Conservation (phyloP, 139 green algal genomes). For the Diplosphaera chodatii region DNA sequence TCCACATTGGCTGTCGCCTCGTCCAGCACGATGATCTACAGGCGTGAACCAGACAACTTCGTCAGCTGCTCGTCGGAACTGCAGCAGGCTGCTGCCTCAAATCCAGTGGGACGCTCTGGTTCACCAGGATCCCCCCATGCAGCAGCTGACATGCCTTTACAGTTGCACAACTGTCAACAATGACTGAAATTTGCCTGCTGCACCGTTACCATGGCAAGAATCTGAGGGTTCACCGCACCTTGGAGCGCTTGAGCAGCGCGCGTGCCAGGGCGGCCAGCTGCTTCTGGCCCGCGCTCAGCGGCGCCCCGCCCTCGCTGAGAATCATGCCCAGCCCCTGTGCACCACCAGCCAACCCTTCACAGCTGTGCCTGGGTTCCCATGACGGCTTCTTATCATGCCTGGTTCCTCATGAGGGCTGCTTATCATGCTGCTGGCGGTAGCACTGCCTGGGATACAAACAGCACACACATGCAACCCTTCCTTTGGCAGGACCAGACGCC, state of each 20-base stretch:
- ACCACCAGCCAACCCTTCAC: constrained; percentile 45
- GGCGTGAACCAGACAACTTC: background rate
- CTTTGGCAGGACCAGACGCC: no score
- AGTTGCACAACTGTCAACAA: no score
- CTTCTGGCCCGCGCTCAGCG: constrained; percentile 83
- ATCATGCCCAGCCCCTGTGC: constrained; percentile 44
- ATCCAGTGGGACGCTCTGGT: no score
- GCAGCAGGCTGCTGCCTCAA: no score
- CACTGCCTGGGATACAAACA: no score
- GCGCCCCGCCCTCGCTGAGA: constrained; percentile 78
- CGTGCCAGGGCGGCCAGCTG: constrained; percentile 90
- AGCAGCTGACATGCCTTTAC: no score
- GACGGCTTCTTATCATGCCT: no score
- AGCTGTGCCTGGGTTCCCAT: constrained; percentile 49
- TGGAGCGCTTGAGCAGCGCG: constrained; percentile 67
- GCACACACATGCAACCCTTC: no score
- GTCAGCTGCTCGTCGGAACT: no score
- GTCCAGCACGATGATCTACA: constrained; percentile 71
- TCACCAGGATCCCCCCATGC: no score
- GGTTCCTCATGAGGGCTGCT: no score
- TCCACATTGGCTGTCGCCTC: constrained; percentile 90
- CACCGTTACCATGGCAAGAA: background rate
- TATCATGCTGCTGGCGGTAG: no score
- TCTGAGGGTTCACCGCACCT: constrained; percentile 15
- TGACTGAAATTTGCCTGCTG: background rate